Conservation (phyloP, 192 early-diverging fungal genomes). For the Dissophora globulifera region DNA sequence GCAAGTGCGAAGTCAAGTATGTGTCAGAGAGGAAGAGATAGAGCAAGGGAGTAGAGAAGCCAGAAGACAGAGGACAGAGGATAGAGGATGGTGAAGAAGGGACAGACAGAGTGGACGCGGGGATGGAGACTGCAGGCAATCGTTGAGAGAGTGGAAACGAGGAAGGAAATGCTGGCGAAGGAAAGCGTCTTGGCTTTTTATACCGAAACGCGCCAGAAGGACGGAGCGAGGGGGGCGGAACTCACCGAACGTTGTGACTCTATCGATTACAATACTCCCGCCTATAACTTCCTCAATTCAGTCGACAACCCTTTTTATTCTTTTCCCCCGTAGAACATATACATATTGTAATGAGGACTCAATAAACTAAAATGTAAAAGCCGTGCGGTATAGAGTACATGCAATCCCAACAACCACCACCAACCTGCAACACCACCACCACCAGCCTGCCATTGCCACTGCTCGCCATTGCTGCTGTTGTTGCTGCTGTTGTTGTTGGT, state of each 20-base stretch:
- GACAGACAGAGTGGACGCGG: not conserved
- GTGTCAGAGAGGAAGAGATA: not conserved
- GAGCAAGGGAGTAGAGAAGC: not conserved
- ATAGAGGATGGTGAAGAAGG: not conserved
- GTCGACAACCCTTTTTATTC: not conserved
- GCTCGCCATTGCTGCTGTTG: too few species aligned
- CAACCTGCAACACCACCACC: too few species aligned
- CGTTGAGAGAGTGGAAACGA: conserved; percentile 2
- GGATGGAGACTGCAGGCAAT: not conserved
- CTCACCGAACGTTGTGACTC: conserved; percentile 8
- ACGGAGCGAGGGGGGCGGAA: not conserved
- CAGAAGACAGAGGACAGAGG: not conserved
- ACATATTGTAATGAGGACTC: too few species aligned
- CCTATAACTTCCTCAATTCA: not conserved
- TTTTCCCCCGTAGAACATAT: not conserved
- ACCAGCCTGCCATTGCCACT: too few species aligned
- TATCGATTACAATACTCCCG: not conserved
- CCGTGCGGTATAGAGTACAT: too few species aligned
- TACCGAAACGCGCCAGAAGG: conserved; percentile 2
- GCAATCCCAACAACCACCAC: too few species aligned
- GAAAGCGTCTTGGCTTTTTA: conserved; percentile 11
- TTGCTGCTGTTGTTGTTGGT: too few species aligned
- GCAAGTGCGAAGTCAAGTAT: too few species aligned
- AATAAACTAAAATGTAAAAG: too few species aligned
- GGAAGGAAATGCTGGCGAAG: conserved; percentile 6